Evolutionary conservation across 2,329 filamentous ascomycete genomes (phyloP).

Genomic region (Malbranchea zuffiana): DNA sequence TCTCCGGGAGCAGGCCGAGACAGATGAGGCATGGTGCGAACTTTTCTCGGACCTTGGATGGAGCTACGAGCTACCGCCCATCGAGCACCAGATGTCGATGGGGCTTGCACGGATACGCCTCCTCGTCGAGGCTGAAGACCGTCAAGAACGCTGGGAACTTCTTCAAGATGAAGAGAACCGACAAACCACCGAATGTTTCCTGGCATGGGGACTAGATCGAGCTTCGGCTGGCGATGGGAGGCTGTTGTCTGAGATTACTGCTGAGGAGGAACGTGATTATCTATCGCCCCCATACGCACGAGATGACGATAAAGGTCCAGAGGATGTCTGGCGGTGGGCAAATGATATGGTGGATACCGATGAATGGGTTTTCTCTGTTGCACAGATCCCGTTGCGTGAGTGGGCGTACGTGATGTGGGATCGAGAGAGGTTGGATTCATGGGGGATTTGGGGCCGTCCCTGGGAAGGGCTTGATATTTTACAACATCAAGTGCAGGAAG

Average conservation of each 20-base stretch:
- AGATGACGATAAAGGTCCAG: background rate
- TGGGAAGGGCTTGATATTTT: too few species aligned
- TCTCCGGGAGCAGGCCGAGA: background rate
- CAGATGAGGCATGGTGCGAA: background rate
- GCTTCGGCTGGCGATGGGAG: background rate
- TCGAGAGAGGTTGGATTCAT: background rate
- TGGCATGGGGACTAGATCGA: background rate
- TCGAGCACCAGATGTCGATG: background rate
- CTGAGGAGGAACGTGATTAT: too few species aligned
- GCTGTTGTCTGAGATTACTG: too few species aligned
- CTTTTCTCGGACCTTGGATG: background rate
- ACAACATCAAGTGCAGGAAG: too few species aligned
- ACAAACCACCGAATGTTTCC: background rate
- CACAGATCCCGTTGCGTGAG: background rate
- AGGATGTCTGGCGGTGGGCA: background rate
- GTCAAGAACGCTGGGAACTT: too few species aligned
- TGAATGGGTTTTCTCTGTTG: background rate
- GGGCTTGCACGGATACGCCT: background rate
- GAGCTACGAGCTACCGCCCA: background rate
- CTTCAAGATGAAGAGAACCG: too few species aligned
- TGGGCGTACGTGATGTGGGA: constrained; percentile 2
- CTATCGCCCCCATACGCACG: too few species aligned
- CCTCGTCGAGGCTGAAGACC: too few species aligned
- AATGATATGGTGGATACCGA: background rate
- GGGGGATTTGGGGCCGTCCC: background rate